These are phyloP conservation scores for Erysimum pusillum DNA, from an alignment of 441 rosid genomes.

Conservation along the genomic window DNA sequence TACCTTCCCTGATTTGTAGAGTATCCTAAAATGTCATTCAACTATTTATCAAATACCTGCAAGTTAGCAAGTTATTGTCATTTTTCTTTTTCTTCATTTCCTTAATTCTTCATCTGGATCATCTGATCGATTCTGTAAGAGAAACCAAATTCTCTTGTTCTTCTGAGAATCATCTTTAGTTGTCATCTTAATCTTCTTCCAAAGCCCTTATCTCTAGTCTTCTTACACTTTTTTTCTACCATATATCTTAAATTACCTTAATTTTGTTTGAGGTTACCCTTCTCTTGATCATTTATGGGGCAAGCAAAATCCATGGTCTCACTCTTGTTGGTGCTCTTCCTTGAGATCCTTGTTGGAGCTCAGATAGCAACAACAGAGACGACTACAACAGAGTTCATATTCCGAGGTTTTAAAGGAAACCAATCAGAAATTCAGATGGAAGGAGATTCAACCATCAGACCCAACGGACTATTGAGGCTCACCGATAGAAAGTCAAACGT, in stretches of 20 bases:
- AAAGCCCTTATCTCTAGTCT: background rate
- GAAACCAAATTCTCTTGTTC: conserved; percentile 9
- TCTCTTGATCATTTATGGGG: conserved; percentile 7
- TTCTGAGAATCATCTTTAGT: background rate
- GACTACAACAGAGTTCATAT: conserved; percentile 48
- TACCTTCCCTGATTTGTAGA: background rate
- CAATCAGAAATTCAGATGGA: conserved; percentile 14
- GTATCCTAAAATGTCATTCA: background rate
- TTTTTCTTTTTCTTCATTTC: background rate
- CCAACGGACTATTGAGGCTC: conserved; percentile 59
- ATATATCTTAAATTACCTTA: conserved; percentile 7
- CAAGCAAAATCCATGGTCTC: background rate
- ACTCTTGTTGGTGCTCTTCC: background rate
- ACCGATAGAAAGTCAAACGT: conserved; percentile 44
- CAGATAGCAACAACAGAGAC: background rate
- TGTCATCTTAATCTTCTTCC: background rate
- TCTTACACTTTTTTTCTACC: conserved; percentile 1
- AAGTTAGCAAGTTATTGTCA: background rate
- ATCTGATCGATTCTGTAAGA: conserved; percentile 17
- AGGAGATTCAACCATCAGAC: conserved; percentile 43
- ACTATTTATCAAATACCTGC: background rate
- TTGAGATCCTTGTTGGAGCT: conserved; percentile 10
- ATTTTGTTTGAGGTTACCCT: background rate
- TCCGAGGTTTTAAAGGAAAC: conserved; percentile 53
- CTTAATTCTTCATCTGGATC: background rate